phyloP scores from a whole-genome alignment of 78 protist species.

The Tieghemostelium lacteum region DNA sequence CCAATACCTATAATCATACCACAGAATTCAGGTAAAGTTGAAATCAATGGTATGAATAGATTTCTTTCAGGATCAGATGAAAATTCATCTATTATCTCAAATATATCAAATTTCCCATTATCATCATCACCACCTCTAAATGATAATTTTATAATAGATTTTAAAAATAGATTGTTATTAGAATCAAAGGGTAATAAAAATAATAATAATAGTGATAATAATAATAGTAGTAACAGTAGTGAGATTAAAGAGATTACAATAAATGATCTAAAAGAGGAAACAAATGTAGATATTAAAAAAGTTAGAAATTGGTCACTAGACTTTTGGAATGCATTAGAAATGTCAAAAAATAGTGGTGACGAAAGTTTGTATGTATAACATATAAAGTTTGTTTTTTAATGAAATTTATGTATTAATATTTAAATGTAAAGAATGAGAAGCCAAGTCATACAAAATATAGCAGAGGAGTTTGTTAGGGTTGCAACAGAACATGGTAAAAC shows the following conservation, averaged over 20 bases:
- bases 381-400: neutral
- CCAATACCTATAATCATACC: too few relatives aligned
- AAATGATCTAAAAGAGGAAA: too few relatives aligned
- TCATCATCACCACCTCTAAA: neutral
- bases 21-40: too few relatives aligned
- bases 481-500: slow-evolving; percentile 76
- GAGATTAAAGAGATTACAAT: too few relatives aligned
- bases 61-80: neutral
- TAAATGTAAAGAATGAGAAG: slow-evolving; percentile 37
- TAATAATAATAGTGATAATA: too few relatives aligned
- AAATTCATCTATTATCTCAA: neutral
- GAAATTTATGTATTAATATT: neutral
- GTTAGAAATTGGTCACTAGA: slow-evolving; percentile 62
- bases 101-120: too few relatives aligned
- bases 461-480: slow-evolving; percentile 65
- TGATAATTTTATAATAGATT: neutral
- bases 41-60: too few relatives aligned
- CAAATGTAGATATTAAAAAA: neutral
- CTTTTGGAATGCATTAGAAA: slow-evolving; percentile 65
- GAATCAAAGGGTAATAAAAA: too few relatives aligned
- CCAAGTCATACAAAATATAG: slow-evolving; percentile 47
- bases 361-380: slow-evolving; percentile 46
- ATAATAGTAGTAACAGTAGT: too few relatives aligned
- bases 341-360: slow-evolving; percentile 53
- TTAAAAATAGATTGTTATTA: too few relatives aligned